A percentile compares a stretch with the other conserved stretches of the same genome.
phyloP scores from a whole-genome alignment of 2,329 filamentous ascomycete species.

The Apiospora arundinis region DNA sequence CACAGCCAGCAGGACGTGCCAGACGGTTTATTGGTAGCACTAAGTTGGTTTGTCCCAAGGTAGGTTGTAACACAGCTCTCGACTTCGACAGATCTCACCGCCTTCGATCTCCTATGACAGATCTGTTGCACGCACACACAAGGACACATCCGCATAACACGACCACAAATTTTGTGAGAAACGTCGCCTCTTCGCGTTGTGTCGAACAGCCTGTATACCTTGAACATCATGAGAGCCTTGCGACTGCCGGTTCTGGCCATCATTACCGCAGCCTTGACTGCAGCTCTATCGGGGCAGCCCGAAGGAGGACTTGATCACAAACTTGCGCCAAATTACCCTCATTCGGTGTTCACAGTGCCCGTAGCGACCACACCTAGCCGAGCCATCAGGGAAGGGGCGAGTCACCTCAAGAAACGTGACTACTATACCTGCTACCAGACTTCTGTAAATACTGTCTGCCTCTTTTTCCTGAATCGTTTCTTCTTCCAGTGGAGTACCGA shows the following conservation, averaged over 20 bases:
- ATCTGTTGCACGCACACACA: not conserved
- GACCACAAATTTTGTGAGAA: not conserved
- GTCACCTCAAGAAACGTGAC: constrained; percentile 20
- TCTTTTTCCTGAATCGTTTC: not conserved
- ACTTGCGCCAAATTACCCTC: not conserved
- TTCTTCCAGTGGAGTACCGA: too few relatives aligned
- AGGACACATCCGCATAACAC: too few relatives aligned
- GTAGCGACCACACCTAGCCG: too few relatives aligned
- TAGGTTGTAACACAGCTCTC: not conserved
- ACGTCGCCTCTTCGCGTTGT: not conserved
- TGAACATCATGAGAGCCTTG: not conserved
- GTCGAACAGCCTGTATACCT: not conserved
- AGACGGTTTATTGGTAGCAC: not conserved
- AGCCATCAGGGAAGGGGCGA: not conserved
- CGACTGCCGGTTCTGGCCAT: not conserved
- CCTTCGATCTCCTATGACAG: not conserved
- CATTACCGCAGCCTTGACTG: not conserved
- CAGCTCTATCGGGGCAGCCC: not conserved
- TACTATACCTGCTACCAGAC: constrained; percentile 25
- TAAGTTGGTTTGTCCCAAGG: not conserved
- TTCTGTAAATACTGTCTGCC: not conserved
- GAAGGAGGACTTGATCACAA: not conserved
- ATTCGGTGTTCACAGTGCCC: not conserved
- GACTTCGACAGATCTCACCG: not conserved
- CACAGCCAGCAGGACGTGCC: not conserved